Evolutionary conservation across 257 asterid genomes (phyloP).

Genomic region (Solanum habrochaites): DNA sequence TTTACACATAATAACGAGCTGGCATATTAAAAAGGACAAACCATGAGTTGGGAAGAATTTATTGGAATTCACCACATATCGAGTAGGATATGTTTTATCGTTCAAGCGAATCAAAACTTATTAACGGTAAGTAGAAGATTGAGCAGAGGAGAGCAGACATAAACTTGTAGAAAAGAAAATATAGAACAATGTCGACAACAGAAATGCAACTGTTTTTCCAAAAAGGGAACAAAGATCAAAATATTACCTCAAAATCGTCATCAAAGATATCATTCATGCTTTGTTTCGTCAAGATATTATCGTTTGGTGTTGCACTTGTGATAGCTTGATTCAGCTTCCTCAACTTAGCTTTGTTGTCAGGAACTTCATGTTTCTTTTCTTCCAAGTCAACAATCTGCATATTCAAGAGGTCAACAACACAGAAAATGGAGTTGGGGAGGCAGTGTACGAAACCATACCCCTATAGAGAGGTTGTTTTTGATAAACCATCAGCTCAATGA

Average conservation of each 20-base stretch:
- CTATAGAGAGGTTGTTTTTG: not conserved
- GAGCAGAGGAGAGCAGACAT: not conserved
- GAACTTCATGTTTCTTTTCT: constrained; percentile 30
- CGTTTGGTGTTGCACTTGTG: constrained; percentile 5
- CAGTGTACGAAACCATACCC: not conserved
- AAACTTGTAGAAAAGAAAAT: not conserved
- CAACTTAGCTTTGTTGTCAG: constrained; percentile 1
- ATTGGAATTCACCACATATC: not conserved
- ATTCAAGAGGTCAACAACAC: not conserved
- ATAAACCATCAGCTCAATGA: not conserved
- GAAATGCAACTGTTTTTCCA: not conserved
- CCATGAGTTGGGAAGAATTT: not conserved
- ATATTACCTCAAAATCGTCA: constrained; percentile 29
- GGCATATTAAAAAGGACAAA: not conserved
- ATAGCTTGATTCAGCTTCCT: constrained; percentile 16
- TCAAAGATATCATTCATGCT: constrained; percentile 15
- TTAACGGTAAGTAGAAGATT: not conserved
- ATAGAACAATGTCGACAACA: not conserved
- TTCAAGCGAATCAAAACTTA: not conserved
- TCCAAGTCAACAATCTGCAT: constrained; percentile 51
- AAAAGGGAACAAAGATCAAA: not conserved
- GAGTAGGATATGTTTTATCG: not conserved
- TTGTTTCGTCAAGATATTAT: constrained; percentile 12
- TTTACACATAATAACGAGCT: not conserved
- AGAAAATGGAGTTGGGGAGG: not conserved